These are phyloP conservation scores for Grigorovia jiainica DNA, from an alignment of 805 yeast species.

Conservation along the genomic window DNA sequence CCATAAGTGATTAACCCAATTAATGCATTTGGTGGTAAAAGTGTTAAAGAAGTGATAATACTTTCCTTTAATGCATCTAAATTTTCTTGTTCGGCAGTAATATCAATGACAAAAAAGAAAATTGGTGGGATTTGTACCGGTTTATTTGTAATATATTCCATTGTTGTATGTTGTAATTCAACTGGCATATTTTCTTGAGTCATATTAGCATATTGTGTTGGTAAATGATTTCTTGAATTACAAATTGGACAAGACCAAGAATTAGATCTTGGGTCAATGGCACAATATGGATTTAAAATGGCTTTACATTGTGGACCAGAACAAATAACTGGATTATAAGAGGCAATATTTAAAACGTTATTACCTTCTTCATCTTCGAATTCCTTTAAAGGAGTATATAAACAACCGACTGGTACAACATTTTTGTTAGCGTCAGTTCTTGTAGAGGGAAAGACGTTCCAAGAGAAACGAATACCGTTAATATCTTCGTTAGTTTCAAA, in stretches of 20 bases:
- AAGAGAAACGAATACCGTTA: slow-evolving; percentile 66
- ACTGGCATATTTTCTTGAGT: slow-evolving; percentile 70
- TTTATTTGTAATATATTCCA: slow-evolving; percentile 75
- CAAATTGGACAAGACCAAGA: slow-evolving; percentile 86
- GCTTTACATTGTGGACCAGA: slow-evolving; percentile 70
- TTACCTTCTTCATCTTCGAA: slow-evolving; percentile 40
- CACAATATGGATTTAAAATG: slow-evolving; percentile 79
- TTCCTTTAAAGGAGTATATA: slow-evolving; percentile 87
- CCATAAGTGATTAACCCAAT: slow-evolving; percentile 81
- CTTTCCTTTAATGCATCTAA: slow-evolving; percentile 76
- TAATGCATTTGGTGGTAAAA: slow-evolving; percentile 83
- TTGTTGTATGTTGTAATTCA: slow-evolving; percentile 68
- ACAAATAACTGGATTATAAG: slow-evolving; percentile 80
- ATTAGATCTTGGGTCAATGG: slow-evolving; percentile 63
- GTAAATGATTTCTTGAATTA: slow-evolving; percentile 66
- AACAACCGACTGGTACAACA: slow-evolving; percentile 88
- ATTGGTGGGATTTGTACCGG: slow-evolving; percentile 81
- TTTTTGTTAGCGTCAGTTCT: slow-evolving; percentile 82
- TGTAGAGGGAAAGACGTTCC: slow-evolving; percentile 84
- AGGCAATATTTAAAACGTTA: slow-evolving; percentile 49
- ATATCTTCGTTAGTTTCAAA: slow-evolving; percentile 57
- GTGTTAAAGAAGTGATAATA: slow-evolving; percentile 59
- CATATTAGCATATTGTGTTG: slow-evolving; percentile 70
- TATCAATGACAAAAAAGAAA: slow-evolving; percentile 75
- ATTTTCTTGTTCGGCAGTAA: slow-evolving; percentile 85